phyloP scores from a whole-genome alignment of 768 basidiomycete species.

The Lactifluus echinatus region DNA sequence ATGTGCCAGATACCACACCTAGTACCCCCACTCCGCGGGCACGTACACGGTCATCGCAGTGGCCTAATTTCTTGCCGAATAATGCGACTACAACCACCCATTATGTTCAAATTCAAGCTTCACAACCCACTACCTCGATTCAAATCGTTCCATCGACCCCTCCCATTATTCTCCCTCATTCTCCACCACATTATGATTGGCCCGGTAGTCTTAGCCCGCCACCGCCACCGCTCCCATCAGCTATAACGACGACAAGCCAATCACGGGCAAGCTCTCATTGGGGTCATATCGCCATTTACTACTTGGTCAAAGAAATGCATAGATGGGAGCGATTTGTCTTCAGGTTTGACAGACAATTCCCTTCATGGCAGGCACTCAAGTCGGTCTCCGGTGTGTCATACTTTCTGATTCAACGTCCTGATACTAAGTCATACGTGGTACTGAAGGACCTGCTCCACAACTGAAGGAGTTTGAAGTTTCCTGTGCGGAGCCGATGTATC shows the following conservation, averaged over 20 bases:
- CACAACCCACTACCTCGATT: slow-evolving; percentile 19
- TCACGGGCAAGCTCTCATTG: slow-evolving; percentile 51
- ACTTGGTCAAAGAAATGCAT: slow-evolving; percentile 71
- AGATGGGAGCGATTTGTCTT: slow-evolving; percentile 79
- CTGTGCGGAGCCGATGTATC: slow-evolving; percentile 49
- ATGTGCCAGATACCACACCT: slow-evolving; percentile 30
- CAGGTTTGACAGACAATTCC: slow-evolving; percentile 67
- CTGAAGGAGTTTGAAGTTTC: slow-evolving; percentile 73
- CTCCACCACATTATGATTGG: slow-evolving; percentile 20
- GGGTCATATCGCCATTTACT: slow-evolving; percentile 75
- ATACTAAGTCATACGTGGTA: slow-evolving; percentile 11
- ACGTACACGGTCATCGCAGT: slow-evolving; percentile 22
- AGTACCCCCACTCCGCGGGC: slow-evolving; percentile 9
- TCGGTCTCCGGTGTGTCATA: slow-evolving; percentile 52
- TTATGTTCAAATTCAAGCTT: slow-evolving; percentile 21
- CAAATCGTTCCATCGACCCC: slow-evolving; percentile 20
- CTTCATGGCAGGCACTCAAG: slow-evolving; percentile 65
- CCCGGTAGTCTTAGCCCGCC: slow-evolving; percentile 14
- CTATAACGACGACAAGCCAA: slow-evolving; percentile 24
- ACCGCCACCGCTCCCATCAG: slow-evolving; percentile 20
- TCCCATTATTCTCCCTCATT: slow-evolving; percentile 18
- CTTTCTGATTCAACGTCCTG: not conserved
- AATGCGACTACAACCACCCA: slow-evolving; percentile 21
- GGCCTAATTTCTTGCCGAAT: slow-evolving; percentile 21
- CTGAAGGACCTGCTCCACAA: slow-evolving; percentile 59